Evolutionary conservation across 177 flowering plant species (phyloP).

Genomic region (Vitis hybrid): DNA sequence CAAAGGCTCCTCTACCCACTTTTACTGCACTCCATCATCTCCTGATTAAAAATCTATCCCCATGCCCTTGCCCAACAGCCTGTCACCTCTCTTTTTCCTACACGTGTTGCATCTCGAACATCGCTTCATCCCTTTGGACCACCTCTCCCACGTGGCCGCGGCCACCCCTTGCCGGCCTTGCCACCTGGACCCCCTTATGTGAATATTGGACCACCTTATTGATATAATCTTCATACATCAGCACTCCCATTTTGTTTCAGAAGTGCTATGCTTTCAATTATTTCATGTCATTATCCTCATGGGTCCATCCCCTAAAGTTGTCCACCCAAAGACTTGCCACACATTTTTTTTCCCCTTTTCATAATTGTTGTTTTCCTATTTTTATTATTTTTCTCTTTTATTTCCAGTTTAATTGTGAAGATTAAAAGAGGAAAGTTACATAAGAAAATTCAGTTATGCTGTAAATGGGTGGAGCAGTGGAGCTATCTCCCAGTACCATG

Average conservation of each 20-base stretch:
- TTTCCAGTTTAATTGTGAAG: neutral
- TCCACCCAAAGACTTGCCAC: slow-evolving; percentile 15
- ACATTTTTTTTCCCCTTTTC: slow-evolving; percentile 5
- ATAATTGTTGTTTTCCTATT: neutral
- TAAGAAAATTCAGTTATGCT: neutral
- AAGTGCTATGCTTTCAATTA: slow-evolving; percentile 36
- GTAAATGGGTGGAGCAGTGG: slow-evolving; percentile 20
- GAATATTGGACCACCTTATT: slow-evolving; percentile 39
- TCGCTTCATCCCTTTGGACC: slow-evolving; percentile 37
- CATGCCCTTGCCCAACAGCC: slow-evolving; percentile 22
- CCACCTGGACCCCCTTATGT: slow-evolving; percentile 31
- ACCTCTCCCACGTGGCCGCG: slow-evolving; percentile 54
- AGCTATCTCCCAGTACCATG: slow-evolving; percentile 28
- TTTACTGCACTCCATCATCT: neutral
- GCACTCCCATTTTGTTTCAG: slow-evolving; percentile 6
- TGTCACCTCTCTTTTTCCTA: slow-evolving; percentile 21
- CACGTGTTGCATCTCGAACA: slow-evolving; percentile 22
- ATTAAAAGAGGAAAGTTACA: neutral
- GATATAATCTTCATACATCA: slow-evolving; percentile 4
- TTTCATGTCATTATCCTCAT: slow-evolving; percentile 40
- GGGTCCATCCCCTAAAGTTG: slow-evolving; percentile 26
- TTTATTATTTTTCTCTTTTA: neutral
- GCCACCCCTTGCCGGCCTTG: slow-evolving; percentile 41
- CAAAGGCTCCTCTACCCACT: slow-evolving; percentile 8
- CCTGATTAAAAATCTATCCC: neutral